Base-by-base conservation (phyloP, 129 eudicot genomes). In the Flaveria linearis region DNA sequence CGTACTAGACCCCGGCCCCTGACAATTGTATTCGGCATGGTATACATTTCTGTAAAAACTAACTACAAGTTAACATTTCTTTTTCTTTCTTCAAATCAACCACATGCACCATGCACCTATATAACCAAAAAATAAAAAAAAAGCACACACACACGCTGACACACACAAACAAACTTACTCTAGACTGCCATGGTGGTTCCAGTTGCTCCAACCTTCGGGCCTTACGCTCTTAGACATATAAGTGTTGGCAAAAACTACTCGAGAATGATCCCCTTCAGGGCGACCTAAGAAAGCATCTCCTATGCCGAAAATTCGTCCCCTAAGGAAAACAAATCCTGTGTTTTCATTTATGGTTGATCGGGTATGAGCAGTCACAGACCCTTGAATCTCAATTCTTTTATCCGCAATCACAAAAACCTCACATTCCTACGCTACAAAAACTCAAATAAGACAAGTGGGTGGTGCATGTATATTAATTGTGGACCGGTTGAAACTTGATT, bases 201-300 rank as follows among this genome's bases (percentile, higher is more conserved):
- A 87, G 5, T 82, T 81, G 22, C 82, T 87, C 98, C 98, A 93
- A 49, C 98, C 98, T 76, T 90, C 81, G 33, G 95, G 88, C 10
- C 76, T 83, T 71, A 93, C 69, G 6, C 81, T 61, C 68, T 75
- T 84, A 13, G 98, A 93, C 72, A 93, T 45, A 60, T 93, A 93
- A 7, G 98, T 85, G 43, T 88, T 68, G 16, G 90, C 98, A 79
- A 90, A 93, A 60, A 93, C 76, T 0, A 93, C 98, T 77, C 91
- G 85, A 8, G 98, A 93, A 73, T 83, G 86, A 47, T 83, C 82
- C 45, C 91, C 90, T 65, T 68, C 73, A 1, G 98, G 86, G 73
- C 98, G 89, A 2, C 98, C 98, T 73, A 93, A 79, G 76, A 83
- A 87, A 43, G 82, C 91, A 26, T 84, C 71, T 18, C 86, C 86